Conservation (phyloP, 2,329 filamentous ascomycete species). For the Hymenoscyphus albidus region DNA sequence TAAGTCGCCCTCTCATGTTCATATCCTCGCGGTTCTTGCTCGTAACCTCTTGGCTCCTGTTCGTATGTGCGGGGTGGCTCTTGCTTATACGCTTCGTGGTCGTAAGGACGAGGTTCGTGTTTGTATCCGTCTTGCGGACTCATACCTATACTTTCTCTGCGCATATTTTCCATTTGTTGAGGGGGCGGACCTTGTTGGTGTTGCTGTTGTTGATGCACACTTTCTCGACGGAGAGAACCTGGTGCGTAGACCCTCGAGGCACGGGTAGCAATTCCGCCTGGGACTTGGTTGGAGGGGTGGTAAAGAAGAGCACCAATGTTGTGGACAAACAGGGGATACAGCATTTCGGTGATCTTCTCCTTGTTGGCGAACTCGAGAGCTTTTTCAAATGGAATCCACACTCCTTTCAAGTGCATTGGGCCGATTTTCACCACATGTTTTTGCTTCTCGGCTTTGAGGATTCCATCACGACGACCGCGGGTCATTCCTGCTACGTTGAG, state of each 20-base stretch:
- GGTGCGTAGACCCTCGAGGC: background rate
- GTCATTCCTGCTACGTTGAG: conserved; percentile 98
- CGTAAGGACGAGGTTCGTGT: background rate
- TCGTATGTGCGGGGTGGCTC: background rate
- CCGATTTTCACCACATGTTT: conserved; percentile 97
- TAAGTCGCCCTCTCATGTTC: background rate
- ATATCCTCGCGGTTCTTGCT: background rate
- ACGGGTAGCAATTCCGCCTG: background rate
- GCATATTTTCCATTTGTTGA: background rate
- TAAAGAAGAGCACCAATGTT: conserved; percentile 93
- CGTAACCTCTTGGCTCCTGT: background rate
- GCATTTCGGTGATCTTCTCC: conserved; percentile 92
- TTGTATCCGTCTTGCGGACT: background rate
- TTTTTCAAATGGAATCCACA: conserved; percentile 96
- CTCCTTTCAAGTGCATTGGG: conserved; percentile 96
- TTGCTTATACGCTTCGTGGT: background rate
- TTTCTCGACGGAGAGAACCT: background rate
- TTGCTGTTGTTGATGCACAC: background rate
- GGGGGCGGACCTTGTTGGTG: background rate
- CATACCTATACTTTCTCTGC: conserved; percentile 1
- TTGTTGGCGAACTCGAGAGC: conserved; percentile 97
- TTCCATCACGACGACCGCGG: conserved; percentile 86
- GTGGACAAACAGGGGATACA: conserved; percentile 95
- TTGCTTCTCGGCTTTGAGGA: conserved; percentile 94
- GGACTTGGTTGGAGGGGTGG: conserved; percentile 79